Conservation (phyloP, 495 filamentous ascomycete genomes). For the Lepraria neglecta region DNA sequence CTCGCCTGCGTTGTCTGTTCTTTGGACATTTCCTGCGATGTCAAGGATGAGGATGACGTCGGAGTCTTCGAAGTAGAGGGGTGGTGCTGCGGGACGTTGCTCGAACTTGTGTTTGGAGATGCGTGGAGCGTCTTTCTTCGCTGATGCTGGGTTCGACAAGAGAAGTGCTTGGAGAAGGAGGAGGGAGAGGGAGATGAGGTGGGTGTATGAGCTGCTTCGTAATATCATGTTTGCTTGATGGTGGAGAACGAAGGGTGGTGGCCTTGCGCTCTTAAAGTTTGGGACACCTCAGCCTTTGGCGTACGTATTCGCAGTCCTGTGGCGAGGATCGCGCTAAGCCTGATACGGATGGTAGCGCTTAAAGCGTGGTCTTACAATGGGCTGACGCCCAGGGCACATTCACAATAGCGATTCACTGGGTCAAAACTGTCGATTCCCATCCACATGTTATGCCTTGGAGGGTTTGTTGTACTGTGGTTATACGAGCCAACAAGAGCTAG, state of each 20-base stretch:
- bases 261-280: conserved; percentile 12
- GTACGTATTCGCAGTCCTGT: conserved; percentile 11
- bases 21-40: conserved; percentile 49
- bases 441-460: too few relatives aligned
- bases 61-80: conserved; percentile 79
- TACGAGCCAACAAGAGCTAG: not conserved
- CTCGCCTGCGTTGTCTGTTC: conserved; percentile 71
- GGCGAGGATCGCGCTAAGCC: conserved; percentile 10
- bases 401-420: not conserved
- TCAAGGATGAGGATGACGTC: conserved; percentile 68
- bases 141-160: conserved; percentile 16
- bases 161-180: conserved; percentile 17
- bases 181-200: conserved; percentile 12
- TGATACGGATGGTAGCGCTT: not conserved
- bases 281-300: conserved; percentile 16
- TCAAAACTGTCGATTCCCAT: too few relatives aligned
- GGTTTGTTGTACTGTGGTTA: too few relatives aligned
- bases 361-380: not conserved
- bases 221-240: conserved; percentile 11
- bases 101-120: conserved; percentile 54
- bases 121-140: conserved; percentile 48
- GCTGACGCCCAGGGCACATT: not conserved
- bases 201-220: not conserved
- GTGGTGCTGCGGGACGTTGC: conserved; percentile 46
- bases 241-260: not conserved